These are phyloP conservation scores for Casuarina cunninghamiana DNA, from an alignment of 306 rosid genomes.

Conservation along the genomic window DNA sequence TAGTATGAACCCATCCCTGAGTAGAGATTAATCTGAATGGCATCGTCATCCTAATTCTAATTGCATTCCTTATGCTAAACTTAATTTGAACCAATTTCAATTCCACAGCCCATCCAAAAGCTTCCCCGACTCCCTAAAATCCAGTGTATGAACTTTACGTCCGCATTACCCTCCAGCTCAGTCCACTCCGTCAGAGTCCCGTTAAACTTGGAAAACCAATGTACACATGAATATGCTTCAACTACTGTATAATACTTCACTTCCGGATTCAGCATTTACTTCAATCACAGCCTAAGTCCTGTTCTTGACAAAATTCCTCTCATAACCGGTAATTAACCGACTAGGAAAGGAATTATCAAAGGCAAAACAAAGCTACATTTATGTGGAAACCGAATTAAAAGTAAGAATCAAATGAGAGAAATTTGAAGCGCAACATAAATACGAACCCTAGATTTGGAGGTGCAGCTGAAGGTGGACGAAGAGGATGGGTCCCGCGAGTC, in stretches of 20 bases:
- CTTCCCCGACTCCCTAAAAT: background rate
- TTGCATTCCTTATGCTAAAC: background rate
- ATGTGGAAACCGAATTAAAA: background rate
- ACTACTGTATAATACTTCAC: background rate
- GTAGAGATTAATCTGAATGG: background rate
- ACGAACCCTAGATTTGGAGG: slow-evolving; percentile 67
- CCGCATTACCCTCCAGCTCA: background rate
- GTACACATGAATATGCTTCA: background rate
- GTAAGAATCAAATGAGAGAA: background rate
- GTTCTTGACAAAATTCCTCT: background rate
- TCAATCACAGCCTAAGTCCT: background rate
- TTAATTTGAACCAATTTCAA: background rate
- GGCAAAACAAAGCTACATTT: background rate
- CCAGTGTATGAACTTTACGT: background rate
- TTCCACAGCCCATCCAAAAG: background rate
- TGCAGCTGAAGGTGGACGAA: slow-evolving; percentile 54
- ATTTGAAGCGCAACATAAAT: background rate
- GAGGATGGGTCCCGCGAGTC: slow-evolving; percentile 57
- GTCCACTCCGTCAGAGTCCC: background rate
- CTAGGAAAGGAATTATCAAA: background rate
- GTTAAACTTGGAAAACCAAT: background rate
- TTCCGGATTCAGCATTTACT: background rate
- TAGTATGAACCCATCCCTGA: background rate
- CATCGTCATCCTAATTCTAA: background rate
- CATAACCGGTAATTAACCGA: background rate